A percentile compares a stretch with the other conserved stretches of the same genome.
Evolutionary conservation across 768 basidiomycete species (phyloP).

Genomic region (Termitomyces sp.): DNA sequence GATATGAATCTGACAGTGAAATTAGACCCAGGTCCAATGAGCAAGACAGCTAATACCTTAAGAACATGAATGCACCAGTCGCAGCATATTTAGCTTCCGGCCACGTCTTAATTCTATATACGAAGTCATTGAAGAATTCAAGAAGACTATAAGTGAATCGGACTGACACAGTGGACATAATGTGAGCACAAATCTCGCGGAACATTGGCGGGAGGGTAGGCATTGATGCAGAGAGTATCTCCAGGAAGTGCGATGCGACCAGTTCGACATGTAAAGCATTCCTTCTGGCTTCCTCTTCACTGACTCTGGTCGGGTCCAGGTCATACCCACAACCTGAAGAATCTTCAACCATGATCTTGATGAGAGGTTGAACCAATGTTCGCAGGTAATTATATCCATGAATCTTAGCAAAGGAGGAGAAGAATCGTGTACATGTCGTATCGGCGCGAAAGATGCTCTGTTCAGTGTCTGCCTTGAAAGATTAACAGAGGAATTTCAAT

Average conservation of each 20-base stretch:
- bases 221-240: slow-evolving; percentile 67
- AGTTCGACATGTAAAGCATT: slow-evolving; percentile 70
- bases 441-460: slow-evolving; percentile 84
- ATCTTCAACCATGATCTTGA: slow-evolving; percentile 68
- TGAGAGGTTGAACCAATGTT: slow-evolving; percentile 67
- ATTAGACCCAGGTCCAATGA: neutral
- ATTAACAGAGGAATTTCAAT: neutral
- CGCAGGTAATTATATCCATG: slow-evolving; percentile 93
- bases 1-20: slow-evolving; percentile 69
- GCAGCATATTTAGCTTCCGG: slow-evolving; percentile 78
- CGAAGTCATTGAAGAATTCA: neutral
- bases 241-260: slow-evolving; percentile 70
- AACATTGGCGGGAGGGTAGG: slow-evolving; percentile 79
- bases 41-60: slow-evolving; percentile 45
- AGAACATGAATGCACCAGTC: slow-evolving; percentile 87
- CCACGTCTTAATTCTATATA: slow-evolving; percentile 54
- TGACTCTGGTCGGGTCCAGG: slow-evolving; percentile 61
- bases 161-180: slow-evolving; percentile 71
- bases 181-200: slow-evolving; percentile 81
- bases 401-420: slow-evolving; percentile 82
- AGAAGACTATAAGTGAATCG: neutral
- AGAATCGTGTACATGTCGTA: slow-evolving; percentile 79
- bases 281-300: slow-evolving; percentile 53
- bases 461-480: slow-evolving; percentile 55
- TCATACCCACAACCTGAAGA: slow-evolving; percentile 75